These are phyloP conservation scores for Yamadazyma trypodendri DNA, from an alignment of 1,139 yeast genomes.

Conservation along the genomic window DNA sequence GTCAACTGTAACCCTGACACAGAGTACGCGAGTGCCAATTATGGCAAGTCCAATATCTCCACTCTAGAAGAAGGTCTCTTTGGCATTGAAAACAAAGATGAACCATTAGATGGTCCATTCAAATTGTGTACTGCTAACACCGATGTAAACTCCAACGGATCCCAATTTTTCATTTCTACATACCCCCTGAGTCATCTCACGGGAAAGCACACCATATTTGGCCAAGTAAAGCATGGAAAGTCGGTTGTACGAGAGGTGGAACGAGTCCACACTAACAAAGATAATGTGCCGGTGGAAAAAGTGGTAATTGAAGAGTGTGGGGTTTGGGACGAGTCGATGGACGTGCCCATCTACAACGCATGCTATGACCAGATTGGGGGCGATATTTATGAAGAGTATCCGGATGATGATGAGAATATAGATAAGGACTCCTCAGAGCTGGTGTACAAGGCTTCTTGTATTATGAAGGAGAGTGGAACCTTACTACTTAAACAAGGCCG, in stretches of 20 bases:
- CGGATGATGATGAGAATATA: slow-evolving; percentile 63
- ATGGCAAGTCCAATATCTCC: slow-evolving; percentile 58
- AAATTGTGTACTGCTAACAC: slow-evolving; percentile 72
- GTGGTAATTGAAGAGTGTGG: slow-evolving; percentile 66
- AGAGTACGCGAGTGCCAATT: slow-evolving; percentile 27
- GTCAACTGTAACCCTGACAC: slow-evolving; percentile 27
- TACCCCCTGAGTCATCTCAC: slow-evolving; percentile 69
- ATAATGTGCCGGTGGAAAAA: slow-evolving; percentile 38
- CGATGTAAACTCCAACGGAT: slow-evolving; percentile 53
- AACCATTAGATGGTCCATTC: slow-evolving; percentile 46
- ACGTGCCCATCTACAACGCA: slow-evolving; percentile 59
- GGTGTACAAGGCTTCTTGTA: slow-evolving; percentile 50
- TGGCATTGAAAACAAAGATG: slow-evolving; percentile 60
- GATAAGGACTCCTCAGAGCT: slow-evolving; percentile 57
- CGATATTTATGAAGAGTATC: slow-evolving; percentile 71
- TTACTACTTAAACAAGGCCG: slow-evolving; percentile 54
- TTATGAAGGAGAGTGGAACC: slow-evolving; percentile 67
- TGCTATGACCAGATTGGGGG: slow-evolving; percentile 62
- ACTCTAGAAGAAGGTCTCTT: slow-evolving; percentile 40
- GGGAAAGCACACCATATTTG: slow-evolving; percentile 78
- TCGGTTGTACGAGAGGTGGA: slow-evolving; percentile 70
- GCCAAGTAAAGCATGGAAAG: slow-evolving; percentile 62
- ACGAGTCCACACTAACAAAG: slow-evolving; percentile 40
- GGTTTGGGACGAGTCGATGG: slow-evolving; percentile 53
- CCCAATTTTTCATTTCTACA: slow-evolving; percentile 81